Evolutionary conservation across 352 stramenopile species (phyloP).

Genomic region (Phytophthora brassicae): DNA sequence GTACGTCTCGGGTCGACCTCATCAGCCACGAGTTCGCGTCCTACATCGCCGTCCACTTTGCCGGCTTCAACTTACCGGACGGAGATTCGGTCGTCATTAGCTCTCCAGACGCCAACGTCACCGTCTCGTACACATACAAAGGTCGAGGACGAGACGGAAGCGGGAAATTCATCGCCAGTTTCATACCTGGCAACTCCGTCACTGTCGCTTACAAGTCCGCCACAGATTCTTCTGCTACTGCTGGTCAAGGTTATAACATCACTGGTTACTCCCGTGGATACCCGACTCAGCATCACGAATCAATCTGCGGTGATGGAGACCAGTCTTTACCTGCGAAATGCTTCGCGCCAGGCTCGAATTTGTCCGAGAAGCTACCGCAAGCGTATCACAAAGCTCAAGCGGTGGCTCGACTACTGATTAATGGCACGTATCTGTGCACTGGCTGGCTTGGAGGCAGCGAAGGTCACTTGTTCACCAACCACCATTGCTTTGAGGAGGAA

Average conservation of each 20-base stretch:
- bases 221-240: neutral
- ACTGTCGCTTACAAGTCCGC: conserved; percentile 48
- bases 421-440: conserved; percentile 53
- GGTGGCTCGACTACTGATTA: conserved; percentile 62
- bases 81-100: conserved; percentile 53
- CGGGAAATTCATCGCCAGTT: conserved; percentile 49
- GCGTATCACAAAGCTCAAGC: conserved; percentile 46
- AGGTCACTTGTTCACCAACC: conserved; percentile 73
- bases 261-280: conserved; percentile 48
- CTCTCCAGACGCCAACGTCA: conserved; percentile 29
- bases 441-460: conserved; percentile 64
- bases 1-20: conserved; percentile 32
- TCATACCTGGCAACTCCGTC: conserved; percentile 42
- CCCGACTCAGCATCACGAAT: conserved; percentile 32
- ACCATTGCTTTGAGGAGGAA: conserved; percentile 55
- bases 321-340: conserved; percentile 59
- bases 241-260: conserved; percentile 40
- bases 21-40: conserved; percentile 48
- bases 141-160: conserved; percentile 34
- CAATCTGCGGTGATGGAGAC: conserved; percentile 53
- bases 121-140: conserved; percentile 38
- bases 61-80: conserved; percentile 49
- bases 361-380: conserved; percentile 29
- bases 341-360: conserved; percentile 28
- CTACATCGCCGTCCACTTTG: conserved; percentile 63